Percentiles rank a stretch among this genome's conserved stretches.
These are phyloP conservation scores for Graphium sp. DNA, from an alignment of 2,329 filamentous ascomycete genomes.

Conservation along the genomic window DNA sequence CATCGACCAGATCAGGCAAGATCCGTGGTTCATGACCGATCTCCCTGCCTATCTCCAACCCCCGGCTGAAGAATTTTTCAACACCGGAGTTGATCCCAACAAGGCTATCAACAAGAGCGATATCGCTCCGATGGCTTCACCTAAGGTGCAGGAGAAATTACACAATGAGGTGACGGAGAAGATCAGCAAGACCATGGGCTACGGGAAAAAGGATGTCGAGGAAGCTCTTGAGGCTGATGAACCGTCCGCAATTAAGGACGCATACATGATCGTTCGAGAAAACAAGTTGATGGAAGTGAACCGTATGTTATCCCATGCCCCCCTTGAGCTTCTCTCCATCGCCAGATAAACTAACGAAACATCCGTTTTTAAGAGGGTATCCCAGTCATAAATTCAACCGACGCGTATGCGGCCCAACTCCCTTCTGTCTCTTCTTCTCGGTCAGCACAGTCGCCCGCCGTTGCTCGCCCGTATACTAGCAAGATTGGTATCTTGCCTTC, in stretches of 20 bases:
- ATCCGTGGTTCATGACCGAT: conserved; percentile 86
- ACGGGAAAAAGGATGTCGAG: conserved; percentile 85
- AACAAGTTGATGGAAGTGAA: conserved; percentile 95
- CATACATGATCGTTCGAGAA: conserved; percentile 93
- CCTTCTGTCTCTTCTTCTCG: conserved; percentile 36
- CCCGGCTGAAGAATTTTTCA: conserved; percentile 79
- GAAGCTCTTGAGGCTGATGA: conserved; percentile 84
- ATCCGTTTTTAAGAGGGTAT: too few species aligned
- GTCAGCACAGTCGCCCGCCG: conserved; percentile 29
- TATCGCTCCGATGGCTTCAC: conserved; percentile 63
- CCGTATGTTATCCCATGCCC: conserved; percentile 40
- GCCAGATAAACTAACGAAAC: too few species aligned
- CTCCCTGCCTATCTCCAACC: conserved; percentile 75
- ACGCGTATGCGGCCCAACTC: too few species aligned
- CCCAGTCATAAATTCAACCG: too few species aligned
- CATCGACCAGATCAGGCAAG: conserved; percentile 80
- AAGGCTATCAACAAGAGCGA: conserved; percentile 75
- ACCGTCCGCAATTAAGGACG: conserved; percentile 95
- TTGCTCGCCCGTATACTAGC: conserved; percentile 47
- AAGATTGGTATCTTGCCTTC: conserved; percentile 87
- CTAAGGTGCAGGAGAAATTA: conserved; percentile 71
- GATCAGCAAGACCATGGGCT: conserved; percentile 95
- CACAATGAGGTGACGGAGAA: conserved; percentile 89
- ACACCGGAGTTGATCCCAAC: conserved; percentile 85
- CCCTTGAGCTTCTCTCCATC: too few species aligned